phyloP scores from a whole-genome alignment of 2,329 filamentous ascomycete species.

The Chaetomium sp. region DNA sequence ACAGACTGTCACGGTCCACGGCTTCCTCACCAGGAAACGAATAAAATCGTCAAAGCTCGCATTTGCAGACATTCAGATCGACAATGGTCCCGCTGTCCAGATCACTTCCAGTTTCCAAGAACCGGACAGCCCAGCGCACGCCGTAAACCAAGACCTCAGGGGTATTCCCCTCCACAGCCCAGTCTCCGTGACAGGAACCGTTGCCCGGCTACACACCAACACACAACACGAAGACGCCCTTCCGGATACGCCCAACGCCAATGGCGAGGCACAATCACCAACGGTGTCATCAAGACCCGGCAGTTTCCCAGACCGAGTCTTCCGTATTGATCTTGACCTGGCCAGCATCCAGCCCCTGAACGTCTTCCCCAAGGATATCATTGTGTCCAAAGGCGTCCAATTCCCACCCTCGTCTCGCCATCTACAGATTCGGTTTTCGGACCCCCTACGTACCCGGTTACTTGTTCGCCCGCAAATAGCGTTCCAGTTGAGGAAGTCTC shows the following conservation, averaged over 20 bases:
- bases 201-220: constrained; percentile 36
- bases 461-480: constrained; percentile 65
- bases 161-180: constrained; percentile 55
- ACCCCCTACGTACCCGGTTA: constrained; percentile 67
- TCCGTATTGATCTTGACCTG: constrained; percentile 60
- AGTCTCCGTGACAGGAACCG: constrained; percentile 51
- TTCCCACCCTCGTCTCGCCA: constrained; percentile 78
- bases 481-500: constrained; percentile 47
- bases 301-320: constrained; percentile 31
- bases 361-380: constrained; percentile 71
- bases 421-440: constrained; percentile 79
- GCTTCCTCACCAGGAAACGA: constrained; percentile 70
- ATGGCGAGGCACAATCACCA: constrained; percentile 16
- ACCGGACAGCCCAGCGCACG: constrained; percentile 41
- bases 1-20: constrained; percentile 59
- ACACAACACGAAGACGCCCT: neutral
- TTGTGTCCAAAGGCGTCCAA: constrained; percentile 71
- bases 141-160: constrained; percentile 47
- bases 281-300: constrained; percentile 12
- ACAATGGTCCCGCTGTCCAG: constrained; percentile 42
- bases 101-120: constrained; percentile 46
- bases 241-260: neutral
- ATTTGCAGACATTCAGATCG: constrained; percentile 62
- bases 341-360: constrained; percentile 69
- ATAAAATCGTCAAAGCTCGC: constrained; percentile 69